Evolutionary conservation across 495 filamentous ascomycete genomes (phyloP), one percentile per base, ranked within the genome.

Genomic region (Geopyxis carbonaria): DNA sequence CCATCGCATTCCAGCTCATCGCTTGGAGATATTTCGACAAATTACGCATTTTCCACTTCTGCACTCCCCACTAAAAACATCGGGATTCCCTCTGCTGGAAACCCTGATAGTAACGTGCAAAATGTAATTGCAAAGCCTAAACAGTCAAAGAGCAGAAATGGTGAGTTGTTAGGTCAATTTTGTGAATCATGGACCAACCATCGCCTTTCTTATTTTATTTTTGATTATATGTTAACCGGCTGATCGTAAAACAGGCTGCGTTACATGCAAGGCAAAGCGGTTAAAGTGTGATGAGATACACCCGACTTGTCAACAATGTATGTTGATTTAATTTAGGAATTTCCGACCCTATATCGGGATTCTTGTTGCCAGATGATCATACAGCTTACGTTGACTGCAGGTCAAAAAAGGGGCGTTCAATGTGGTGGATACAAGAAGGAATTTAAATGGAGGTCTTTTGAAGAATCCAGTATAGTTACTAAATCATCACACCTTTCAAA

Each of bases 341-440:
- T n/a, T n/a, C n/a, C n/a, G n/a, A n/a, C n/a, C n/a, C n/a, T n/a
- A n/a, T n/a, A n/a, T n/a, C n/a, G n/a, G n/a, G n/a, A n/a, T n/a
- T n/a, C n/a, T n/a, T n/a, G n/a, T n/a, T n/a, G n/a, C n/a, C n/a
- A n/a, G n/a, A n/a, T n/a, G n/a, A n/a, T n/a, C n/a, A n/a, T n/a
- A n/a, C n/a, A n/a, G n/a, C n/a, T n/a, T n/a, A n/a, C n/a, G n/a
- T n/a, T n/a, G n/a, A n/a, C n/a, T n/a, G 44, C 20, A 56, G 52
- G 52, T 18, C 63, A 71, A 27, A 70, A 73, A 38, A 69, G 80
- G 19, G 73, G 69, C 39, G 78, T 84, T 11, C 54, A 59, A 11
- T 86, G 80, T 53, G 79, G 78, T 22, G 80, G 80, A 13, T 86
- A 84, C 56, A 80, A 75, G 53, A 86, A 80, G 57, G 76, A 80